phyloP scores from a whole-genome alignment of 2,329 filamentous ascomycete genomes.

The Chaetothyriales sp. region DNA sequence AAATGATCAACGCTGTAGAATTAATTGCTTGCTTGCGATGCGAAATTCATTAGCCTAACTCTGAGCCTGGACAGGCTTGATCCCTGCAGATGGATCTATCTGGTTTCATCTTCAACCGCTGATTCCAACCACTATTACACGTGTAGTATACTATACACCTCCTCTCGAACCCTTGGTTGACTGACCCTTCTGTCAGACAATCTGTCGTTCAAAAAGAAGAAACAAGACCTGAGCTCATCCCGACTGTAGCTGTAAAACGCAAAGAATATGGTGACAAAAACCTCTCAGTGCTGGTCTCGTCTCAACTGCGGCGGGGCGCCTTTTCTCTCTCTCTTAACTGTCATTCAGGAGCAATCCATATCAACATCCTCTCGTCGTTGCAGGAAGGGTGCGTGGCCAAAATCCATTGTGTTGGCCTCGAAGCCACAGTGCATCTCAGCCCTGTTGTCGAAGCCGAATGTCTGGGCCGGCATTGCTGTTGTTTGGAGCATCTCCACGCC shows the following conservation, averaged over 20 bases:
- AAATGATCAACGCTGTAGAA: neutral
- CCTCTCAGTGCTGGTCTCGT: neutral
- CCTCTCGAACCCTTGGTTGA: neutral
- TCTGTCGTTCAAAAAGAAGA: neutral
- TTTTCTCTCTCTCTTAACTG: neutral
- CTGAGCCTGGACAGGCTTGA: neutral
- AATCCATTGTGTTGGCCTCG: slow-evolving; percentile 25
- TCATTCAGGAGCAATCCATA: slow-evolving; percentile 23
- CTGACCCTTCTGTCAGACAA: neutral
- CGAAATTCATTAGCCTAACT: neutral
- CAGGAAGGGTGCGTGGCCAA: slow-evolving; percentile 32
- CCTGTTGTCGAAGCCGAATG: slow-evolving; percentile 17
- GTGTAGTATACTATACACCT: neutral
- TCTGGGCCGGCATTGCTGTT: slow-evolving; percentile 2
- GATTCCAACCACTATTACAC: too few relatives aligned
- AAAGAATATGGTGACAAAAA: neutral
- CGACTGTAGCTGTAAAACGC: neutral
- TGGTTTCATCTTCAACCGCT: neutral
- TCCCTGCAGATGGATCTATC: neutral
- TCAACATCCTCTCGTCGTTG: slow-evolving; percentile 27
- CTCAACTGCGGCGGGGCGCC: neutral
- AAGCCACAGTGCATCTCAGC: slow-evolving; percentile 19
- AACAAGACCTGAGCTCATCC: neutral
- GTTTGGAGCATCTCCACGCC: slow-evolving; percentile 2
- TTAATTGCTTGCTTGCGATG: neutral